Evolutionary conservation across 306 rosid species (phyloP), one percentile per base, ranked within the genome.

Genomic region (Fragaria vesca): DNA sequence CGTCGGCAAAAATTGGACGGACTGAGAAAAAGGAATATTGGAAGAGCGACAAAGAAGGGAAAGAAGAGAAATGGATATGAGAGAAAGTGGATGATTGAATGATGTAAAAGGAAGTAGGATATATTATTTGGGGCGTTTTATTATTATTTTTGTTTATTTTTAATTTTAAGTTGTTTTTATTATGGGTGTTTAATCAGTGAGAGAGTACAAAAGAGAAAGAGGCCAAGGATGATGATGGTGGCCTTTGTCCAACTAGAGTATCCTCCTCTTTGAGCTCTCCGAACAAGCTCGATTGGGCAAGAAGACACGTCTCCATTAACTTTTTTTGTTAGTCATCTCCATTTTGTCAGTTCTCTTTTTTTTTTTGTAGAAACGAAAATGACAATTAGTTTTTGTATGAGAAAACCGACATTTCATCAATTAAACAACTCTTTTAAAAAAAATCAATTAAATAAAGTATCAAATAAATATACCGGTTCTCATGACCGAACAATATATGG

Each of bases 31-130:
- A n/a, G 45, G 74, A 82, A 73, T 52, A 46, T 42, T 55, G 52
- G 50, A 55, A 34, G 69, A 48, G 73, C n/a, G 40, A 12, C 45
- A 61, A n/a, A 57, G 70, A 52, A 32, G 68, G 24, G 8, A 32
- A 3, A 2, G 12, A 38, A n/a, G 66, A 48, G 15, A 66, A 83
- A 34, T 75, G 69, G 81, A 74, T 45, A 61, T 61, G 28, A 21
- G 81, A 81, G 82, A 81, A 54, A 47, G 74, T 76, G 65, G 88
- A 80, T 24, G 83, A 81, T 66, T 65, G 68, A 63, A 8, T 75
- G 75, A 77, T 28, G 76, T 34, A 50, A 26, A 76, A n/a, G 61
- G 68, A 43, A 47, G 55, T 77, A 45, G 26, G 69, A 30, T 55
- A 78, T 74, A 72, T 72, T 71, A 42, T 6, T 61, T 83, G 51